Conservation (phyloP, 805 yeast species). For the Saccharomyces mikatae region DNA sequence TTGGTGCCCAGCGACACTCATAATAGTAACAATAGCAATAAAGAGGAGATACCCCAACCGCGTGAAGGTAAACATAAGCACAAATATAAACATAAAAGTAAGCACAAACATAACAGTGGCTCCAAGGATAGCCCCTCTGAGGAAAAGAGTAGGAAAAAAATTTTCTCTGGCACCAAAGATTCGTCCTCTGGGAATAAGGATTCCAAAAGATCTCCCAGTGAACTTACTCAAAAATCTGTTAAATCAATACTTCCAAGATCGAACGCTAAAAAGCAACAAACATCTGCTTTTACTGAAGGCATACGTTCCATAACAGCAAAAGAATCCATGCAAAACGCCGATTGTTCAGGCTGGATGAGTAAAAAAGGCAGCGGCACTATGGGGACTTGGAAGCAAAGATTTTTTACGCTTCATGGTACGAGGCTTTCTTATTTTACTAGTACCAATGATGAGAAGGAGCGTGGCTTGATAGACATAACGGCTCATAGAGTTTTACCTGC, state of each 20-base stretch:
- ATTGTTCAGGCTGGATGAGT: slow-evolving; percentile 89
- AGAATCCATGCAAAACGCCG: slow-evolving; percentile 68
- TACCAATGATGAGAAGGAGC: slow-evolving; percentile 69
- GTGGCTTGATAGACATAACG: slow-evolving; percentile 90
- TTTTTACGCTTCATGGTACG: slow-evolving; percentile 83
- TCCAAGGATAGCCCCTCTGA: neutral
- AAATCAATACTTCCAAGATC: slow-evolving; percentile 37
- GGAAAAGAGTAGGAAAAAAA: neutral
- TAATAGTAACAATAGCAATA: slow-evolving; percentile 36
- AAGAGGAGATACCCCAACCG: neutral
- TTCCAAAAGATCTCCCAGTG: slow-evolving; percentile 35
- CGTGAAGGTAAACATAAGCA: neutral
- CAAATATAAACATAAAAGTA: neutral
- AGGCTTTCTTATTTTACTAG: slow-evolving; percentile 80
- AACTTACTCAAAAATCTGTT: slow-evolving; percentile 24
- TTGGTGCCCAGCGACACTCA: neutral
- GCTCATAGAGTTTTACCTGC: slow-evolving; percentile 87
- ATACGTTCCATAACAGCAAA: slow-evolving; percentile 66
- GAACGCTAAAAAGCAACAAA: slow-evolving; percentile 49
- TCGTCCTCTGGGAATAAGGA: slow-evolving; percentile 9
- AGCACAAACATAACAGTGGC: slow-evolving; percentile 16
- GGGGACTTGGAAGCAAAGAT: slow-evolving; percentile 82
- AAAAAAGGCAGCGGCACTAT: slow-evolving; percentile 78
- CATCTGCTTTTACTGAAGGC: slow-evolving; percentile 85
- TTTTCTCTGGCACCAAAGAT: neutral